Base-by-base conservation (phyloP, 148 eudicot species). In the Dianthus caryophyllus region DNA sequence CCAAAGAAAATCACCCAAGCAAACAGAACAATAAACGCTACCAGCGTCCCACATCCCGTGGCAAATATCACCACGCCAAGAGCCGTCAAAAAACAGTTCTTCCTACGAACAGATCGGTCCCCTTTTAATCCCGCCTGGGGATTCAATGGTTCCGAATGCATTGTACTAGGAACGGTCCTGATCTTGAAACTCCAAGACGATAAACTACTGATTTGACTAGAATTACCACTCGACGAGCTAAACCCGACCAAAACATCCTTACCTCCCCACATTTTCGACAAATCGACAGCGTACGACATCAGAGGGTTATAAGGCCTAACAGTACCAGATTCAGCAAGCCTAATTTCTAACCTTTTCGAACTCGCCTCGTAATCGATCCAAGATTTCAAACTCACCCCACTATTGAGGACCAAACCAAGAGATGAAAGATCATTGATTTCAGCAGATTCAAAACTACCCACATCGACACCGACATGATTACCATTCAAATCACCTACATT, bases 291-390 rank as follows among this genome's bases (percentile, higher is more conserved):
- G 75, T 71, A 77, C 15, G 79, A 76, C 8, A 90, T 61, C 70
- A 85, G 73, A 13, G 96, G 84, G 16, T 67, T 18, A 20, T 75
- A 66, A 12, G 90, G 88, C 74, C 76, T 87, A 13, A 52, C 25
- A 27, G 33, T 29, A 11, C 84, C 87, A 14, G 75, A 65, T 69
- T 79, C 77, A 52, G 71, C 69, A 73, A 90, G 59, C 68, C 93
- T 79, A 66, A 90, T 71, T 72, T 90, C 96, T 54, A 90, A 61
- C 63, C 87, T 71, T 29, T 79, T 83, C 9, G 88, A 87, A 65
- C 81, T 82, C 48, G 93, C 87, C 49, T 85, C 90, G 54, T 87
- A 90, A 75, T 85, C 88, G 44, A 90, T 67, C 96, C 96, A 90
- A 38, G 90, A 73, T 16, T 69, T 79, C 31, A 85, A 61, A 27